Conservation (phyloP, 2,329 filamentous ascomycete species). For the Aureobasidium lini region DNA sequence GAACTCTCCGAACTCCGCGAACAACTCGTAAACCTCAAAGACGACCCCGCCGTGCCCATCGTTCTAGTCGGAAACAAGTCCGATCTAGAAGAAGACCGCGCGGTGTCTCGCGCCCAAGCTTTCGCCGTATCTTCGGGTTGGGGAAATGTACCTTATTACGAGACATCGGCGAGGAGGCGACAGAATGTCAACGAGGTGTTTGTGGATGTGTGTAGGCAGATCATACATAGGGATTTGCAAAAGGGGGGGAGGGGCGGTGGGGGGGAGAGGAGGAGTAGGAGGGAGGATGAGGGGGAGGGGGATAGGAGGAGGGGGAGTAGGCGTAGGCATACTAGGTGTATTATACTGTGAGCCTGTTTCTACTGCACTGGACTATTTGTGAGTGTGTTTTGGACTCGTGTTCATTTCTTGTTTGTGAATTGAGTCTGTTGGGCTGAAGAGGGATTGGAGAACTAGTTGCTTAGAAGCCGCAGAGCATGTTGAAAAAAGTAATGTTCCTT, state of each 20-base stretch:
- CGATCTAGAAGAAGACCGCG: conserved; percentile 78
- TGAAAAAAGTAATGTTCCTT: too few species aligned
- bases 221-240: conserved; percentile 24
- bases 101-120: conserved; percentile 68
- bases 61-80: conserved; percentile 91
- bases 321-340: conserved; percentile 3
- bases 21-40: conserved; percentile 86
- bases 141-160: conserved; percentile 83
- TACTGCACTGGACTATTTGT: background rate
- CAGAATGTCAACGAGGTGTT: conserved; percentile 91
- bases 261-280: background rate
- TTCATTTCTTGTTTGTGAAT: background rate
- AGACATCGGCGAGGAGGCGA: conserved; percentile 73
- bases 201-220: conserved; percentile 33
- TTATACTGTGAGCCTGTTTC: background rate
- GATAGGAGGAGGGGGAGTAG: background rate
- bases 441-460: too few species aligned
- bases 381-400: background rate
- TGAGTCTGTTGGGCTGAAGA: too few species aligned
- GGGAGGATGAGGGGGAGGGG: background rate
- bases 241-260: background rate
- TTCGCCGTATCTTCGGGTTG: conserved; percentile 81
- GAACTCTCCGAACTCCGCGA: conserved; percentile 76
- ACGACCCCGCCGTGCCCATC: conserved; percentile 63
- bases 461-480: too few species aligned